Conservation (phyloP, 352 stramenopile genomes). For the Globisporangium mamillatum region DNA sequence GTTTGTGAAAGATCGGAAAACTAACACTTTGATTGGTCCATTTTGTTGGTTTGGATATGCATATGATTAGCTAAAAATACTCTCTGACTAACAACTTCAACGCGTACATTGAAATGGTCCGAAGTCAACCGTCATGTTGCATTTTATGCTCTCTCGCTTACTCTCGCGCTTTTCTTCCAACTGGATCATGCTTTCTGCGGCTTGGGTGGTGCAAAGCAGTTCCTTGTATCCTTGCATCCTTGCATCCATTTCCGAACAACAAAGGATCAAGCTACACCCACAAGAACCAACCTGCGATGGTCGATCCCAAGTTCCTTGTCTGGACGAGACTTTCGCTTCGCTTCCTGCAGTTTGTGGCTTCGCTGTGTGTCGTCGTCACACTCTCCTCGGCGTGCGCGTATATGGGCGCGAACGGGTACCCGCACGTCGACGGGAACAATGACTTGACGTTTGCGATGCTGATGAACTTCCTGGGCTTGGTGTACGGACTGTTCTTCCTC, state of each 20-base stretch:
- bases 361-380: constrained; percentile 12
- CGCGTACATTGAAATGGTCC: background rate
- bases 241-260: background rate
- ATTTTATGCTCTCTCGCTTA: no score
- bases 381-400: constrained; percentile 12
- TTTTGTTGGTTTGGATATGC: background rate
- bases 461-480: constrained; percentile 19
- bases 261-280: background rate
- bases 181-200: no score
- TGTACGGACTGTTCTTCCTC: constrained; percentile 20
- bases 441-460: constrained; percentile 16
- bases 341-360: constrained; percentile 18
- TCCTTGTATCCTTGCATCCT: background rate
- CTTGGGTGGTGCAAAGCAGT: background rate
- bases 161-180: background rate
- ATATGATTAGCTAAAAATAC: background rate
- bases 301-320: constrained; percentile 18
- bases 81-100: background rate
- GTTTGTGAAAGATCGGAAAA: background rate
- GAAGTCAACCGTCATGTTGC: background rate
- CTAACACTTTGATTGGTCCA: background rate
- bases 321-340: constrained; percentile 18
- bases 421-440: background rate
- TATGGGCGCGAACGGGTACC: background rate
- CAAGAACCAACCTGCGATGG: background rate